Percentiles rank a stretch among this genome's conserved stretches.
Conservation (phyloP, 1,139 yeast species). For the Saccharomyces hybrid region DNA sequence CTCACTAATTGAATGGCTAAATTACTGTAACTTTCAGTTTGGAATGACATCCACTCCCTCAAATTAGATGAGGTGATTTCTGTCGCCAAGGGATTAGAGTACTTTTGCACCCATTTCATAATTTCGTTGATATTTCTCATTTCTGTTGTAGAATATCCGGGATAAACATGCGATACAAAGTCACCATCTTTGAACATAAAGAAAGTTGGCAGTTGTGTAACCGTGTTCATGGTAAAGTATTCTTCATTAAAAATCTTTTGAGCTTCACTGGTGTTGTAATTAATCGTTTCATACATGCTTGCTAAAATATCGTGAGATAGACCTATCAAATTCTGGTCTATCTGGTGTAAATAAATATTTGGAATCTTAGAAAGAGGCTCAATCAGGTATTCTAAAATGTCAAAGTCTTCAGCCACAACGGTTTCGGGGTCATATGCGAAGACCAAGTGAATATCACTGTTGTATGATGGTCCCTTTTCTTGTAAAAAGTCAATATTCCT, state of each 20-base stretch:
- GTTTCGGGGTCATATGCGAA: conserved; percentile 48
- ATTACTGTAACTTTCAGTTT: conserved; percentile 34
- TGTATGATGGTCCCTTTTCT: conserved; percentile 29
- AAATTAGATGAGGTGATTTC: conserved; percentile 42
- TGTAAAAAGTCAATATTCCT: conserved; percentile 9
- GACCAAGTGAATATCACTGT: conserved; percentile 44
- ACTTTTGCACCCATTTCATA: conserved; percentile 41
- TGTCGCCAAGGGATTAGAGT: conserved; percentile 44
- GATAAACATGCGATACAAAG: conserved; percentile 45
- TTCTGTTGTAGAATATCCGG: conserved; percentile 57
- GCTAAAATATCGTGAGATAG: conserved; percentile 40
- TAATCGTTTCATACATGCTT: conserved; percentile 37
- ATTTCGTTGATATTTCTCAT: conserved; percentile 44
- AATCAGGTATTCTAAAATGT: conserved; percentile 50
- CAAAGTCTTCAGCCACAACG: conserved; percentile 51
- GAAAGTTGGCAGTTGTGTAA: conserved; percentile 55
- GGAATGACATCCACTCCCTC: conserved; percentile 35
- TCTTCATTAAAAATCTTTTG: conserved; percentile 37
- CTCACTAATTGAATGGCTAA: conserved; percentile 49
- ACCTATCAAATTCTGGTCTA: conserved; percentile 41
- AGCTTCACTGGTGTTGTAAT: conserved; percentile 35
- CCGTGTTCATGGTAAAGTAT: conserved; percentile 43
- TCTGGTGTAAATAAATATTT: conserved; percentile 46
- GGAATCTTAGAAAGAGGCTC: conserved; percentile 53
- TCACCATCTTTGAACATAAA: conserved; percentile 52